phyloP scores from a whole-genome alignment of 202 grass and related monocot genomes.

The Zizania palustris region DNA sequence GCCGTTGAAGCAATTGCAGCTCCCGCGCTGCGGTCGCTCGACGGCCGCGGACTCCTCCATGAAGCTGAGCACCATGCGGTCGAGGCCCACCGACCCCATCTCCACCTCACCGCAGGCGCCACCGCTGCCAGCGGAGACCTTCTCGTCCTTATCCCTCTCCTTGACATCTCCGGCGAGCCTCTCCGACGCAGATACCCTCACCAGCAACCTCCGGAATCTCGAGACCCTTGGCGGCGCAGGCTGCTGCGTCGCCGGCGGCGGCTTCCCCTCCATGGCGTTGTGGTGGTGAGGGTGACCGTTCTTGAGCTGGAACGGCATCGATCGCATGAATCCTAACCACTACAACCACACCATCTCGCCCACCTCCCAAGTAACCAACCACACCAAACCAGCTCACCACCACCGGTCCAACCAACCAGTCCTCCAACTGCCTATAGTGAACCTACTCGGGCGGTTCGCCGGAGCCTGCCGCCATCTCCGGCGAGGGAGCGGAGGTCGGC shows the following conservation, averaged over 20 bases:
- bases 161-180: constrained; percentile 37
- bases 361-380: constrained; percentile 43
- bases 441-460: constrained; percentile 20
- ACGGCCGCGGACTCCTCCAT: constrained; percentile 67
- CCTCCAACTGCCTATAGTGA: not conserved
- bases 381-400: not conserved
- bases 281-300: constrained; percentile 48
- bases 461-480: constrained; percentile 32
- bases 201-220: constrained; percentile 56
- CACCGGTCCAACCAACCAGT: constrained; percentile 29
- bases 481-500: not conserved
- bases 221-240: constrained; percentile 46
- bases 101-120: constrained; percentile 36
- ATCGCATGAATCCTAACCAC: constrained; percentile 61
- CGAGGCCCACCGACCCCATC: constrained; percentile 60
- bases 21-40: constrained; percentile 64
- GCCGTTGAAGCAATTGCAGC: constrained; percentile 97
- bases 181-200: constrained; percentile 54
- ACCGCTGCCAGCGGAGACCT: not conserved
- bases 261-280: constrained; percentile 57
- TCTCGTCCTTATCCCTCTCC: constrained; percentile 62
- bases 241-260: constrained; percentile 1
- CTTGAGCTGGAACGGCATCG: constrained; percentile 83
- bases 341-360: constrained; percentile 44
- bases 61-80: constrained; percentile 93